Conservation (phyloP, 768 basidiomycete genomes). For the Suillus hirtellus region DNA sequence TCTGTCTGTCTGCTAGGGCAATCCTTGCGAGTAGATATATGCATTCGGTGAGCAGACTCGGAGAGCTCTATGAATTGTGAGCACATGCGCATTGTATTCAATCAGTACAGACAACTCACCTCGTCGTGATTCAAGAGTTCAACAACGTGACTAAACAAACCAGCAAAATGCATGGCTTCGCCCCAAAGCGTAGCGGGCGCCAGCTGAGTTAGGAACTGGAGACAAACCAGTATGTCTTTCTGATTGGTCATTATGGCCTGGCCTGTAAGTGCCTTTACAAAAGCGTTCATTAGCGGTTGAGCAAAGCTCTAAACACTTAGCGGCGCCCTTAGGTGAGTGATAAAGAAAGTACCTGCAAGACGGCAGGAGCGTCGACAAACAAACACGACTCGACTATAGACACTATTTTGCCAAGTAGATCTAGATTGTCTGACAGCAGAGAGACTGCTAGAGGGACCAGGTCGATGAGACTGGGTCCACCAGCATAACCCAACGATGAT, state of each 20-base stretch:
- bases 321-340: not conserved
- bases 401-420: constrained; percentile 68
- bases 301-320: constrained; percentile 46
- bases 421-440: constrained; percentile 68
- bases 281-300: constrained; percentile 57
- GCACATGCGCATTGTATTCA: constrained; percentile 10
- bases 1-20: constrained; percentile 58
- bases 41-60: constrained; percentile 58
- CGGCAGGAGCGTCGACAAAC: constrained; percentile 60
- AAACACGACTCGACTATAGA: constrained; percentile 76
- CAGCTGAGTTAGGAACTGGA: constrained; percentile 63
- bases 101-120: constrained; percentile 37
- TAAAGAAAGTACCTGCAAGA: constrained; percentile 57
- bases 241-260: constrained; percentile 54
- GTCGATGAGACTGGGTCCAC: constrained; percentile 55
- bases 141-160: constrained; percentile 66
- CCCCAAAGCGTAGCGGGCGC: constrained; percentile 69
- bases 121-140: constrained; percentile 65
- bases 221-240: constrained; percentile 58
- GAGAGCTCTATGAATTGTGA: constrained; percentile 27
- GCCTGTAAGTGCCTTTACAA: constrained; percentile 50
- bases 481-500: constrained; percentile 45
- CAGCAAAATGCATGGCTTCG: constrained; percentile 68
- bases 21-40: constrained; percentile 77
- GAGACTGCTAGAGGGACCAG: constrained; percentile 63